Base-by-base conservation (phyloP, 352 stramenopile species). In the Elongisporangium prolatum region DNA sequence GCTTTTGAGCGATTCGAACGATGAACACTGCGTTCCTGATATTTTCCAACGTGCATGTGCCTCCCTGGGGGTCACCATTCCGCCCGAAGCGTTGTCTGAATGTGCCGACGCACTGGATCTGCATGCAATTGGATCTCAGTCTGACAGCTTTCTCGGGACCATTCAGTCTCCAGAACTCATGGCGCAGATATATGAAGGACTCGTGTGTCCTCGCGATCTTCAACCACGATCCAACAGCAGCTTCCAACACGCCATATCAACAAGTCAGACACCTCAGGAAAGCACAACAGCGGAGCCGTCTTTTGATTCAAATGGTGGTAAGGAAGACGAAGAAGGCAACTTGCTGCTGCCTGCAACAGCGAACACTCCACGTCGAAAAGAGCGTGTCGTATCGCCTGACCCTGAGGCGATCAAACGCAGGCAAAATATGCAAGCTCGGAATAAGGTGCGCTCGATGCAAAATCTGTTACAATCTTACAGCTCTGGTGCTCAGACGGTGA, bases 1-100 rank as follows among this genome's bases (percentile, higher is more conserved):
- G 49, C 79, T 88, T 22, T 68, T 92, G 21, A 61, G 88, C 61
- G 68, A 80, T 47, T 63, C 66, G 4, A 67, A 59, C 17, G 67
- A 86, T 24, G 24, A 21, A 4, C 85, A 86, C 47, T 87, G 75
- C 52, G 77, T 80, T 21, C 38, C 64, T 10, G 80, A 90, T 28
- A 70, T 90, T 48, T 70, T 83, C 10, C 50, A 69, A 48, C 68
- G 65, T 21, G 75, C 68, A 9, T 65, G 65, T 44, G 63, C 61
- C 34, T 82, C 72, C 4, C 52, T 85, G 20, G 71, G 72, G 7
- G 68, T 81, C 38, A 8, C 44, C 61, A 16, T 53, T 58, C 20
- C 38, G 60, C 56, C 17, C 47, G 17, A 63, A 60, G 17, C 50
- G 24, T 37, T 71, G 38, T 59, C 52, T 14, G 65, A 63, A 37